Conservation (phyloP, 306 rosid species). For the Malus asiatica region DNA sequence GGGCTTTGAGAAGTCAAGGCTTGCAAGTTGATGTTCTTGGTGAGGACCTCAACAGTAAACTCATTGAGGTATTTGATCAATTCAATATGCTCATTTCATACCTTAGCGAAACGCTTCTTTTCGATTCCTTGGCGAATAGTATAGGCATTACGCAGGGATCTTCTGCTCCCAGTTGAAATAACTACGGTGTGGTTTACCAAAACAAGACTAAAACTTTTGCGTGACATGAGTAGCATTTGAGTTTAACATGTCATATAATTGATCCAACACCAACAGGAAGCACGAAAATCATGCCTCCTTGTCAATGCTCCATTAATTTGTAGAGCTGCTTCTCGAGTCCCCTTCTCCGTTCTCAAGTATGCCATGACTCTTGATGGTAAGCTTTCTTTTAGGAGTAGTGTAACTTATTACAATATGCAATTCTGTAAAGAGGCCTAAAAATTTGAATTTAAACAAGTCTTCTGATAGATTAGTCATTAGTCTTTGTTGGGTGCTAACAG, state of each 20-base stretch:
- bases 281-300: slow-evolving; percentile 58
- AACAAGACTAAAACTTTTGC: neutral
- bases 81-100: neutral
- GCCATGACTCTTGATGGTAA: slow-evolving; percentile 99
- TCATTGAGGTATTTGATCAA: slow-evolving; percentile 45
- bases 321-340: slow-evolving; percentile 70
- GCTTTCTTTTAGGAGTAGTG: neutral
- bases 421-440: neutral
- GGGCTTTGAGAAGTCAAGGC: slow-evolving; percentile 72
- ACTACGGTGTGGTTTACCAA: neutral
- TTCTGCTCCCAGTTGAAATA: neutral
- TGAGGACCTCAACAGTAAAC: slow-evolving; percentile 64
- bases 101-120: neutral
- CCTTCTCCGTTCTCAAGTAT: slow-evolving; percentile 85
- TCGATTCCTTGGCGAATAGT: neutral
- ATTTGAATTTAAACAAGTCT: neutral
- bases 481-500: slow-evolving; percentile 23
- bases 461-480: neutral
- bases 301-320: slow-evolving; percentile 93
- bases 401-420: neutral
- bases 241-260: neutral
- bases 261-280: slow-evolving; percentile 56
- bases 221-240: neutral
- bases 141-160: neutral
- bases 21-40: slow-evolving; percentile 75